Evolutionary conservation across 1,139 yeast genomes (phyloP), one percentile per base, ranked within the genome.

Genomic region (Lodderomyces pseudojiufengensis): DNA sequence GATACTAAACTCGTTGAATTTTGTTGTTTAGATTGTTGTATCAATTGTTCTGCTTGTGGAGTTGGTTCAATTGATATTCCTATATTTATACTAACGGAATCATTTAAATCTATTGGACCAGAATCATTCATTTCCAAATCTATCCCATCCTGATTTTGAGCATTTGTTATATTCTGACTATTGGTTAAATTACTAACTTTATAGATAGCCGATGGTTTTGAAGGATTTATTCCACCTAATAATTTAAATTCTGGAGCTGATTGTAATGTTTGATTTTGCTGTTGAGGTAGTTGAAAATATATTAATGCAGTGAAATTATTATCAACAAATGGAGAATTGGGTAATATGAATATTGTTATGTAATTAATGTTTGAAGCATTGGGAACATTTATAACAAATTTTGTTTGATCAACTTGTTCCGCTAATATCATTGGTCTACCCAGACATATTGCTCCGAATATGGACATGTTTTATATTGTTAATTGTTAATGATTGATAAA

Each of bases 31-130:
- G 57, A 59, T 37, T 65, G 61, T 14, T 53, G 63, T 28, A 84
- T 53, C 28, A 70, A 71, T 28, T 61, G 55, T 38, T 76, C 77
- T 1, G 88, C 95, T 25, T 70, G 76, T 0, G 58, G 61, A 0
- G 74, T 69, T 0, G 95, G 84, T 52, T 92, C 98, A 6, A 92
- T 79, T 3, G 96, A 86, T 9, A 92, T 85, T 0, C 98, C 99
- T 4, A 92, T 79, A 11, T 79, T 74, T 36, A 90, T 61, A 9
- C 54, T 51, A 9, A 58, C 52, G 2, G 52, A 52, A 33, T 52
- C 63, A 28, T 59, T 68, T 21, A 36, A 36, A 31, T 47, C 48
- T 11, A 40, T 33, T 3, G 36, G 37, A 5, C 29, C 29, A 13
- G 6, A 5, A 14, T 59, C 62, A 25, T 58, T 67, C 63, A 62